Evolutionary conservation across 2,329 filamentous ascomycete genomes (phyloP).

Genomic region (Pseudogymnoascus sp.): DNA sequence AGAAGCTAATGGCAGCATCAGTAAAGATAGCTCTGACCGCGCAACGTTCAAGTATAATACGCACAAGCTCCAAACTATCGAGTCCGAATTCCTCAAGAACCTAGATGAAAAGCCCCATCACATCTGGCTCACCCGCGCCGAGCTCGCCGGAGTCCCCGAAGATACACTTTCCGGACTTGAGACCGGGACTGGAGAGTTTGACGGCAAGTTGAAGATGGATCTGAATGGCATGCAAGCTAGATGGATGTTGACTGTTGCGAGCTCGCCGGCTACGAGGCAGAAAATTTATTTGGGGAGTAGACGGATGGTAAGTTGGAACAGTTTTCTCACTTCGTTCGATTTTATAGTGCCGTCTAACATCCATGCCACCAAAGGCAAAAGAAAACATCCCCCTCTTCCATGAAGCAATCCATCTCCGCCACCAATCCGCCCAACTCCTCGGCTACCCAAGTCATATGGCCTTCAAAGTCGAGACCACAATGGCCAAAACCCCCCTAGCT

Average conservation of each 20-base stretch:
- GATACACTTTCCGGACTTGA: constrained; percentile 57
- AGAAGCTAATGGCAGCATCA: background rate
- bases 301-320: constrained; percentile 62
- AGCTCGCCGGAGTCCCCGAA: constrained; percentile 62
- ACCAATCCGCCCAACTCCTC: constrained; percentile 64
- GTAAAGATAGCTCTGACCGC: background rate
- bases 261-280: constrained; percentile 55
- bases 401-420: constrained; percentile 61
- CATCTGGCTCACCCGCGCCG: constrained; percentile 62
- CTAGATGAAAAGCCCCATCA: constrained; percentile 71
- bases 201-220: constrained; percentile 63
- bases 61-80: constrained; percentile 63
- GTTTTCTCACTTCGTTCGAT: constrained; percentile 18
- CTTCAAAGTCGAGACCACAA: constrained; percentile 66
- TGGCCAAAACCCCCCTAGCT: constrained; percentile 55
- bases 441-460: constrained; percentile 67
- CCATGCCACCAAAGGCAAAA: background rate
- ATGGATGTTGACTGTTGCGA: constrained; percentile 65
- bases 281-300: constrained; percentile 60
- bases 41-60: constrained; percentile 41
- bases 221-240: constrained; percentile 72
- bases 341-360: background rate
- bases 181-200: constrained; percentile 59
- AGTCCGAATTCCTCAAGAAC: constrained; percentile 65
- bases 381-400: constrained; percentile 62